Evolutionary conservation across 1,139 yeast genomes (phyloP).

Genomic region (Kodamaea sp.): DNA sequence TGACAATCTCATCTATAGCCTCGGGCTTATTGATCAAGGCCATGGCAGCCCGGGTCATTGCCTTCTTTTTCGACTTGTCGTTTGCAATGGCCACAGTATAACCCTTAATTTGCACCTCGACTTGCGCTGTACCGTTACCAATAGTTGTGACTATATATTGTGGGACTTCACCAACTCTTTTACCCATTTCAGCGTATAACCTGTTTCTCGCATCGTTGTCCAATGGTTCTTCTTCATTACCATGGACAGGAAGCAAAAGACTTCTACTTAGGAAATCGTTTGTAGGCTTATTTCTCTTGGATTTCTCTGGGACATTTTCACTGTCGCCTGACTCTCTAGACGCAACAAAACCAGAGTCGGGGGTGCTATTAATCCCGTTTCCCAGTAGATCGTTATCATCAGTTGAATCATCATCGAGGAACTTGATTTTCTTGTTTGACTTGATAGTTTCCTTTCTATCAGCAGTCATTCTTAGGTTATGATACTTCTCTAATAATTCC

Average conservation of each 20-base stretch:
- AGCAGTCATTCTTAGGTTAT: slow-evolving; percentile 54
- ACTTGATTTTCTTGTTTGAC: slow-evolving; percentile 9
- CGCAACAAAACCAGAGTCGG: not conserved
- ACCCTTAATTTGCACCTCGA: slow-evolving; percentile 37
- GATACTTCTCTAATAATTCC: slow-evolving; percentile 59
- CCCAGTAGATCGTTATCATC: not conserved
- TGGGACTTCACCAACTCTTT: slow-evolving; percentile 38
- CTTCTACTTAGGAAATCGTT: slow-evolving; percentile 10
- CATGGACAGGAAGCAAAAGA: slow-evolving; percentile 28
- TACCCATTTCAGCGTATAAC: slow-evolving; percentile 43
- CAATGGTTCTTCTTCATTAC: slow-evolving; percentile 22
- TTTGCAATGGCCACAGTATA: slow-evolving; percentile 34
- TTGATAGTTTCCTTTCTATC: slow-evolving; percentile 49
- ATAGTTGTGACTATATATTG: slow-evolving; percentile 34
- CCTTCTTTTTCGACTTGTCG: slow-evolving; percentile 42
- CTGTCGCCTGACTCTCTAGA: not conserved
- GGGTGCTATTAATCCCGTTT: not conserved
- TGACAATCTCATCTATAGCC: slow-evolving; percentile 23
- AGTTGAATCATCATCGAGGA: slow-evolving; percentile 5
- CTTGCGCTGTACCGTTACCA: slow-evolving; percentile 28
- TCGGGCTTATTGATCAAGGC: slow-evolving; percentile 35
- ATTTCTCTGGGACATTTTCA: slow-evolving; percentile 2
- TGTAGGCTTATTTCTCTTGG: slow-evolving; percentile 6
- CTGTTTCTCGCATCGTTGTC: slow-evolving; percentile 39
- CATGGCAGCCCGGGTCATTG: slow-evolving; percentile 48